Percentiles rank a stretch among this genome's conserved stretches.
Conservation (phyloP, 352 stramenopile species). For the Elongisporangium undulatum region DNA sequence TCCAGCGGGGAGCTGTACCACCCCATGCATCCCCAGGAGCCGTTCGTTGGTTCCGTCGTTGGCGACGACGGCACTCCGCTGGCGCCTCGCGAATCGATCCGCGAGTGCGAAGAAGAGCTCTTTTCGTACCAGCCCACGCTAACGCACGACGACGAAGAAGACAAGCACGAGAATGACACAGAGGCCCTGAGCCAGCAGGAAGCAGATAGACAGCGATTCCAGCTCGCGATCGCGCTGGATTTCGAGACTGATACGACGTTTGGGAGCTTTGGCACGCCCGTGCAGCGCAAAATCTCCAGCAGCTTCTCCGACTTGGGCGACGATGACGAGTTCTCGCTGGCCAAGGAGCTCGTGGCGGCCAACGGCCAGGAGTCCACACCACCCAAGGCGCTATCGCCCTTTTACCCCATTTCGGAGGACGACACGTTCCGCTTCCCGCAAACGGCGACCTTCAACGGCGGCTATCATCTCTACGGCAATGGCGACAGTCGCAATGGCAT, state of each 20-base stretch:
- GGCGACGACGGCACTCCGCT: constrained; percentile 13
- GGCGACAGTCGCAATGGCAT: constrained; percentile 9
- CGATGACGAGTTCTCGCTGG: constrained; percentile 78
- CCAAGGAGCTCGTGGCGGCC: constrained; percentile 44
- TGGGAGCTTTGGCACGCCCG: constrained; percentile 23
- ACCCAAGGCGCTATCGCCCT: constrained; percentile 41
- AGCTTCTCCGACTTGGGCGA: constrained; percentile 87
- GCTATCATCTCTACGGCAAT: constrained; percentile 17
- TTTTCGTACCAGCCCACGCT: not conserved
- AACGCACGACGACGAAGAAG: constrained; percentile 3
- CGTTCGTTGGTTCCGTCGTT: constrained; percentile 12
- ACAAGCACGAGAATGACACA: constrained; percentile 16
- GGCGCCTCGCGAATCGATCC: constrained; percentile 1
- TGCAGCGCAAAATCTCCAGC: constrained; percentile 75
- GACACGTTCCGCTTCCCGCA: constrained; percentile 63
- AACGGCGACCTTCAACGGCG: constrained; percentile 38
- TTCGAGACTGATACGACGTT: constrained; percentile 57
- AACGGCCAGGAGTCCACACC: constrained; percentile 16
- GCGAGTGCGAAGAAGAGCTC: not conserved
- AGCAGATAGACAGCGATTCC: constrained; percentile 33
- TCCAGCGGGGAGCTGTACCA: constrained; percentile 27
- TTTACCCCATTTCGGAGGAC: constrained; percentile 81
- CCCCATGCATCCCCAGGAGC: constrained; percentile 1
- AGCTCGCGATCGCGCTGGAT: constrained; percentile 55
- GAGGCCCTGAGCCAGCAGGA: constrained; percentile 11